These are phyloP conservation scores for Dorcoceras hygrometricum DNA, from an alignment of 257 asterid genomes.

Conservation along the genomic window DNA sequence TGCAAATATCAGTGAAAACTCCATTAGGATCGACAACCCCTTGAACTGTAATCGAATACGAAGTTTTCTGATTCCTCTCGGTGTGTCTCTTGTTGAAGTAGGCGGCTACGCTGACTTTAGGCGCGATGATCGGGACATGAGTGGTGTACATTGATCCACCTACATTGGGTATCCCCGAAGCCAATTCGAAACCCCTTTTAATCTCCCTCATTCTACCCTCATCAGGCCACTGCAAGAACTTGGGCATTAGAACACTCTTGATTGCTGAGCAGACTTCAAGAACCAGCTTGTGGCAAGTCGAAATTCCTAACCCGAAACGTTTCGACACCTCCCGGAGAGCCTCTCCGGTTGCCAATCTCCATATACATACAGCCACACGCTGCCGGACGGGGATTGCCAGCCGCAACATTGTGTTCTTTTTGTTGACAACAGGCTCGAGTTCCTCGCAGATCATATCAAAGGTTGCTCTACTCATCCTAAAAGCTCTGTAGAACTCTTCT, in stretches of 20 bases:
- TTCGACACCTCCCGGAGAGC: slow-evolving; percentile 84
- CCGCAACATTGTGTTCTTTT: slow-evolving; percentile 83
- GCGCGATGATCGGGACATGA: slow-evolving; percentile 76
- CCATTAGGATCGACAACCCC: slow-evolving; percentile 72
- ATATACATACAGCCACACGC: slow-evolving; percentile 85
- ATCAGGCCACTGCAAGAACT: slow-evolving; percentile 77
- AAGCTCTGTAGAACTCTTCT: slow-evolving; percentile 58
- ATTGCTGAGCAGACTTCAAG: slow-evolving; percentile 85
- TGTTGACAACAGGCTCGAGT: slow-evolving; percentile 62
- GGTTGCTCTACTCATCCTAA: slow-evolving; percentile 68
- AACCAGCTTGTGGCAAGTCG: slow-evolving; percentile 85
- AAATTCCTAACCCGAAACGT: slow-evolving; percentile 82
- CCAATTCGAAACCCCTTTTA: slow-evolving; percentile 35
- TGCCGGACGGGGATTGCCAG: slow-evolving; percentile 82
- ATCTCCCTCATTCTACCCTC: slow-evolving; percentile 30
- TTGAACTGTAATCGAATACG: slow-evolving; percentile 74
- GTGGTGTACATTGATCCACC: slow-evolving; percentile 72
- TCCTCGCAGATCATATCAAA: slow-evolving; percentile 66
- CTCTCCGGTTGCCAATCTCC: slow-evolving; percentile 86
- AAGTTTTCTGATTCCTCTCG: slow-evolving; percentile 70
- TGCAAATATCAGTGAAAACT: slow-evolving; percentile 65
- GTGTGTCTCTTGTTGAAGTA: slow-evolving; percentile 81
- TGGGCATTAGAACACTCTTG: slow-evolving; percentile 56
- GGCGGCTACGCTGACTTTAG: slow-evolving; percentile 47
- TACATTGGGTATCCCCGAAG: slow-evolving; percentile 53